Evolutionary conservation across 208 protist species (phyloP).

Genomic region (Acanthamoeba sp.): DNA sequence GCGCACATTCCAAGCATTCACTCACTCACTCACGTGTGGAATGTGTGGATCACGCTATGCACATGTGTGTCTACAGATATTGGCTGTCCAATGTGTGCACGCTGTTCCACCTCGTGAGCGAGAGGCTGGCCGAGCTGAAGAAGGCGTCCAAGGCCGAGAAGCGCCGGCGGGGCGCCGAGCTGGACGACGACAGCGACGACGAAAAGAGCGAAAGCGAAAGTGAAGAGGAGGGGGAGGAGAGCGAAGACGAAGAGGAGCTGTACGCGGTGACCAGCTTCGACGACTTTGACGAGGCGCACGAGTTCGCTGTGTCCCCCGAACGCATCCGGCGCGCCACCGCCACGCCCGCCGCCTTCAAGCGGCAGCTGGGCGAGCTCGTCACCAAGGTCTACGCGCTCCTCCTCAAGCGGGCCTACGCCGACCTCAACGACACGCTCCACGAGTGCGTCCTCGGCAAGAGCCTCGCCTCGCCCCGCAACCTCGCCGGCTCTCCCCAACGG

Average conservation of each 20-base stretch:
- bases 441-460: conserved; percentile 4
- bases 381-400: conserved; percentile 51
- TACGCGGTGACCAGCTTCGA: not conserved
- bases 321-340: not conserved
- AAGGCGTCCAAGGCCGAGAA: not conserved
- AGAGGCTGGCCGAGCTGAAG: not conserved
- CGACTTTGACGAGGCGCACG: not conserved
- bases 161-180: not conserved
- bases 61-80: not conserved
- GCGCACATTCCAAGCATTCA: too few species aligned
- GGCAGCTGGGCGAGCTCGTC: conserved; percentile 42
- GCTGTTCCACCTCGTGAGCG: conserved; percentile 51
- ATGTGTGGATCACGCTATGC: not conserved
- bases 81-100: conserved; percentile 51
- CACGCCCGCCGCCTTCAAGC: not conserved
- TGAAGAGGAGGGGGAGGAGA: conserved; percentile 13
- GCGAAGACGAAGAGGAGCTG: conserved; percentile 32
- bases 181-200: not conserved
- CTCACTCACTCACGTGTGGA: too few species aligned
- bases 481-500: not conserved
- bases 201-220: not conserved
- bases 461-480: not conserved
- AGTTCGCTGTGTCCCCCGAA: not conserved
- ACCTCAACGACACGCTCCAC: not conserved
- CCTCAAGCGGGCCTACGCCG: conserved; percentile 24